Conservation (phyloP, 1,284 basidiomycete species). For the Polyporus tsugae region DNA sequence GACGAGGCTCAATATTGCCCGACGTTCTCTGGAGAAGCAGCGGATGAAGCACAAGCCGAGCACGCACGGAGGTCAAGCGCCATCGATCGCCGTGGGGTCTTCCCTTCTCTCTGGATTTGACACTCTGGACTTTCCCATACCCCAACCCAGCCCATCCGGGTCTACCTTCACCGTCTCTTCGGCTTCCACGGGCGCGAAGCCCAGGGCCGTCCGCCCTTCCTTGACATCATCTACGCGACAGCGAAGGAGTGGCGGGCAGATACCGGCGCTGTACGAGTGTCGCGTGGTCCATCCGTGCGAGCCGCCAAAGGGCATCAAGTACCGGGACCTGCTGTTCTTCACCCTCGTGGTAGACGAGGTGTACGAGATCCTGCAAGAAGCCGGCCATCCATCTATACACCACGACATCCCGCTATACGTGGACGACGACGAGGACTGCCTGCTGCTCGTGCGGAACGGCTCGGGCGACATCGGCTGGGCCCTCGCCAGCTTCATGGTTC, state of each 20-base stretch:
- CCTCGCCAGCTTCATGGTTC: constrained; percentile 79
- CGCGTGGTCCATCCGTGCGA: constrained; percentile 70
- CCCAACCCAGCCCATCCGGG: too few relatives aligned
- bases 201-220: constrained; percentile 20
- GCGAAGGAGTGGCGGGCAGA: constrained; percentile 34
- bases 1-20: constrained; percentile 52
- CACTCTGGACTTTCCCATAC: too few relatives aligned
- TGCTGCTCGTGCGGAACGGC: constrained; percentile 66
- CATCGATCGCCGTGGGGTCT: too few relatives aligned
- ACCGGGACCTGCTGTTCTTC: constrained; percentile 79
- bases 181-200: too few relatives aligned
- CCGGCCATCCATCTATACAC: constrained; percentile 77
- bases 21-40: constrained; percentile 40
- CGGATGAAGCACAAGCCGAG: constrained; percentile 24
- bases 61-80: too few relatives aligned
- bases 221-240: constrained; percentile 44
- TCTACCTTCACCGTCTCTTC: too few relatives aligned
- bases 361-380: constrained; percentile 75
- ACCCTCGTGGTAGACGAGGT: constrained; percentile 63
- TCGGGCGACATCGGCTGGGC: constrained; percentile 75
- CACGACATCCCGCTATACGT: constrained; percentile 75
- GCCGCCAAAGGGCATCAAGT: constrained; percentile 67
- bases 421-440: constrained; percentile 82
- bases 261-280: constrained; percentile 65
- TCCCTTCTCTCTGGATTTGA: too few relatives aligned